These are phyloP conservation scores for Podospora comata DNA, from an alignment of 495 filamentous ascomycete species.

Conservation along the genomic window DNA sequence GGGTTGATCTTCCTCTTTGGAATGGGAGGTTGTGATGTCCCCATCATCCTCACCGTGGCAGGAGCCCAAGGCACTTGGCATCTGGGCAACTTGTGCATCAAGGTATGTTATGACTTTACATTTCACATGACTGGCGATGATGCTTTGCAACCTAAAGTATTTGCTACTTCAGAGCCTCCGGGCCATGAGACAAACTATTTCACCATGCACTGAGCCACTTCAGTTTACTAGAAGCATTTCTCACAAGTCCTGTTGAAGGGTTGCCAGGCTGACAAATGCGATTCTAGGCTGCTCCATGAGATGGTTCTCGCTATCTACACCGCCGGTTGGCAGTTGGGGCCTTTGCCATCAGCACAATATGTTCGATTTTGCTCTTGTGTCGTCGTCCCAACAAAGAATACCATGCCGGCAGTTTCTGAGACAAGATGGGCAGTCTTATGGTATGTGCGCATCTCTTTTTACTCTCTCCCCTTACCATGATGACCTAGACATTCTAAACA, in stretches of 20 bases:
- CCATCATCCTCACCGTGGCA: background rate
- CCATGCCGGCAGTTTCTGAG: background rate
- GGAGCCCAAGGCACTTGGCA: background rate
- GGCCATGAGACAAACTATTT: slow-evolving; percentile 90
- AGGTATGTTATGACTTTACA: slow-evolving; percentile 61
- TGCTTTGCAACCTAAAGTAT: slow-evolving; percentile 93
- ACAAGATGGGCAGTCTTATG: background rate
- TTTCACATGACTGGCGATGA: slow-evolving; percentile 55
- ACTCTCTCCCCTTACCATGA: background rate
- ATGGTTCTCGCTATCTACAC: background rate
- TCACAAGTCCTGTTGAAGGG: background rate
- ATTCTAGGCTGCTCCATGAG: background rate
- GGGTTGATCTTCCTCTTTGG: background rate
- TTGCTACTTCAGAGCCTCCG: slow-evolving; percentile 99
- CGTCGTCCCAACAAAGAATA: background rate
- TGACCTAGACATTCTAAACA: slow-evolving; percentile 13
- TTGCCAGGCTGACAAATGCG: background rate
- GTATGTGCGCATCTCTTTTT: background rate
- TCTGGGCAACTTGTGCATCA: slow-evolving; percentile 51
- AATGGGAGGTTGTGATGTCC: background rate
- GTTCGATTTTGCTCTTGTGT: background rate
- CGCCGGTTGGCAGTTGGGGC: background rate
- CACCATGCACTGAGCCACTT: slow-evolving; percentile 78
- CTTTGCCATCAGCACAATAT: background rate
- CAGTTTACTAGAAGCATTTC: background rate